Evolutionary conservation across 352 stramenopile genomes (phyloP).

Genomic region (Hyaloperonospora arabidopsidis): DNA sequence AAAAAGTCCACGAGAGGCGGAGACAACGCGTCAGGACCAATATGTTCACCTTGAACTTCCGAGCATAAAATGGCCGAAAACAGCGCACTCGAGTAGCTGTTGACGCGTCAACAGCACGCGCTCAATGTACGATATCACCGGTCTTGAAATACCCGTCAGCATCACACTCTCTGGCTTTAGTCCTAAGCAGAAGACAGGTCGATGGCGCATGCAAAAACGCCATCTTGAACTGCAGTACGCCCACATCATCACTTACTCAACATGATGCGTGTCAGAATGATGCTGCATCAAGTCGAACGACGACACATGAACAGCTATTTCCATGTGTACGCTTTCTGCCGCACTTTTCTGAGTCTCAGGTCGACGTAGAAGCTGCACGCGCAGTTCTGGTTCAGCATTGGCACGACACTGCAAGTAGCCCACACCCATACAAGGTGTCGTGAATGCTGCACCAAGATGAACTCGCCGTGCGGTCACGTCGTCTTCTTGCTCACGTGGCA

Average conservation of each 20-base stretch:
- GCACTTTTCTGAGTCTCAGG: constrained; percentile 5
- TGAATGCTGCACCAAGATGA: constrained; percentile 52
- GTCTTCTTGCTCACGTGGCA: constrained; percentile 1
- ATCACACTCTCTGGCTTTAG: constrained; percentile 80
- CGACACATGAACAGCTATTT: constrained; percentile 27
- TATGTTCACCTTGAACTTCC: constrained; percentile 12
- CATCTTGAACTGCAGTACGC: no score
- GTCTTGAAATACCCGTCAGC: constrained; percentile 63
- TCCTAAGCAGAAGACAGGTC: constrained; percentile 28
- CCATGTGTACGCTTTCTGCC: not conserved
- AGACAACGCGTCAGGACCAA: constrained; percentile 15
- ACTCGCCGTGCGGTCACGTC: constrained; percentile 7
- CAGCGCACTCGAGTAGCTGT: constrained; percentile 69
- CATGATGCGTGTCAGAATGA: not conserved
- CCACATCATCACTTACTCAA: not conserved
- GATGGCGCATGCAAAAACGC: no score
- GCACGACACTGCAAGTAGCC: constrained; percentile 34
- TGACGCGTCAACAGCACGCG: constrained; percentile 72
- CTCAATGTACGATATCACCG: constrained; percentile 86
- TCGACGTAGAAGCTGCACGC: constrained; percentile 47
- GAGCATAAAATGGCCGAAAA: constrained; percentile 73
- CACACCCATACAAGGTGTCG: constrained; percentile 61
- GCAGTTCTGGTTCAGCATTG: constrained; percentile 11
- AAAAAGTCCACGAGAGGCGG: constrained; percentile 44
- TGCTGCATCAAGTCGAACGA: constrained; percentile 5